Evolutionary conservation across 345 rosid genomes (phyloP).

Genomic region (Arabis alpina): DNA sequence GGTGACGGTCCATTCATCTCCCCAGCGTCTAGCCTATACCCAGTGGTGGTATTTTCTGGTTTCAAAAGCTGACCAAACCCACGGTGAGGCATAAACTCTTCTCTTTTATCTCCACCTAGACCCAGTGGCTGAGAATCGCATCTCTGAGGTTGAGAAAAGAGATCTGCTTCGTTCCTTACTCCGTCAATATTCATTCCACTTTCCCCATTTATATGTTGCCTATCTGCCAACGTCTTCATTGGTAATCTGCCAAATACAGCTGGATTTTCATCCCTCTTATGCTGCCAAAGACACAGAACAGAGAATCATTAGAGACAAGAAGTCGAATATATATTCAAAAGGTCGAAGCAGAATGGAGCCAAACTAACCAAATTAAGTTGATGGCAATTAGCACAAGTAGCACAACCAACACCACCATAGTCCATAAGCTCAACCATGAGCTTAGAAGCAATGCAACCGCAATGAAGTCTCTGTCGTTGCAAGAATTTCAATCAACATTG

Average conservation of each 20-base stretch:
- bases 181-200: conserved; percentile 46
- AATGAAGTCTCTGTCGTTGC: conserved; percentile 72
- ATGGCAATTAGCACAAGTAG: conserved; percentile 52
- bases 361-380: conserved; percentile 54
- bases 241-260: conserved; percentile 51
- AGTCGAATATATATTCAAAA: conserved; percentile 10
- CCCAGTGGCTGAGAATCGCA: conserved; percentile 30
- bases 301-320: conserved; percentile 17
- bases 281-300: conserved; percentile 37
- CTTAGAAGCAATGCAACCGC: conserved; percentile 85
- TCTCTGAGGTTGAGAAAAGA: conserved; percentile 37
- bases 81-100: conserved; percentile 46
- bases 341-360: neutral
- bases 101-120: conserved; percentile 50
- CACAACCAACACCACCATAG: conserved; percentile 83
- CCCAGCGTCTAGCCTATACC: conserved; percentile 53
- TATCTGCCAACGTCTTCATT: conserved; percentile 42
- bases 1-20: conserved; percentile 60
- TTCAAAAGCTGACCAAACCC: conserved; percentile 41
- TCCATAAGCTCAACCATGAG: conserved; percentile 66
- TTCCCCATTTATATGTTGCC: conserved; percentile 47
- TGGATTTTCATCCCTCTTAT: conserved; percentile 48
- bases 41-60: conserved; percentile 39
- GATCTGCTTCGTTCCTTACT: conserved; percentile 53
- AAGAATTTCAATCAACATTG: neutral